Evolutionary conservation across 2,329 filamentous ascomycete genomes (phyloP), one percentile per base, ranked within the genome.

Genomic region (Fusarium sp.): DNA sequence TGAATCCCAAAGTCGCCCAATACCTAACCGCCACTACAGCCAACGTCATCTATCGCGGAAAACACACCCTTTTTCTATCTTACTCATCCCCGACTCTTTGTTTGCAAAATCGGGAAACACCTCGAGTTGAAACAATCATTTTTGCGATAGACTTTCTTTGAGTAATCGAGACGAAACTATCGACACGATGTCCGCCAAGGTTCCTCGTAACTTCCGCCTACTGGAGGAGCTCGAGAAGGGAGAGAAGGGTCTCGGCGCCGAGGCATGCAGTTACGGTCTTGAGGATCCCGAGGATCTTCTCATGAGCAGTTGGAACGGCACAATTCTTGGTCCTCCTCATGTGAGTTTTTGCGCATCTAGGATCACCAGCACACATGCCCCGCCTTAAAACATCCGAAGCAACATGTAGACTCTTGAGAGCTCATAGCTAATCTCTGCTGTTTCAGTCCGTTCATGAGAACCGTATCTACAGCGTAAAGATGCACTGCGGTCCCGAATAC

Each of bases 281-380:
- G 93, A 95, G 70, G 94, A 98, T 79, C 91, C 92, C 47, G 94
- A 97, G 77, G 96, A 99, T 77, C 88, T 97, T 70, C 88, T 96
- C 80, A 97, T 99, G 94, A 95, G 92, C 69, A 94, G 97, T 85
- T 99, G 96, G 96, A 97, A 97, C 77, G 96, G 95, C 76, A 99
- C 96, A 16, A 98, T 99, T 71, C 89, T 97, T 50, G 96, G 96
- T 2, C 96, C 96, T 73, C 95, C 96, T 79, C 94, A 98, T 80
- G 96, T 97, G 85, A 77, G 92, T 83, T 34, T 37, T 13, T 20
- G 46, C 41, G 15, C 23, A 18, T 37, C 23, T 9, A 26, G 20
- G 13, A 31, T 28, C 33, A 11, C 34, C n/a, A n/a, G 18, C 28
- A 34, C 23, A 54, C 9, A 5, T 41, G 38, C 47, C 34, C 49